Evolutionary conservation across 2,329 filamentous ascomycete species (phyloP), one percentile per base, ranked within the genome.

Genomic region (Ceratocystis cubensis): DNA sequence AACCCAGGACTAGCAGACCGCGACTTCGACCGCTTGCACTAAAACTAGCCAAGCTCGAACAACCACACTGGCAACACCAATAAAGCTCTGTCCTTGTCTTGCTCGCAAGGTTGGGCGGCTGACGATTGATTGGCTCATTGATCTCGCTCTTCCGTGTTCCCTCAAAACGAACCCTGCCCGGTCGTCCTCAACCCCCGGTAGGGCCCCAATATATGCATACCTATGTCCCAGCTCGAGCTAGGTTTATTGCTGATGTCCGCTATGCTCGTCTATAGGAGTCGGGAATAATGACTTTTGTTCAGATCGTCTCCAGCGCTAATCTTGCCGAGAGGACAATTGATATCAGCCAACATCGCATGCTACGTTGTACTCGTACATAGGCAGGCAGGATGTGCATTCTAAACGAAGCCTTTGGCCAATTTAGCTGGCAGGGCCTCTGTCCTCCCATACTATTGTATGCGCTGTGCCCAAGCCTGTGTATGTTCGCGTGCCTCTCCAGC

Each of bases 221-320:
- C 8, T 25, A 6, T 53, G 22, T 53, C 20, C 10, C 5, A 25
- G 28, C 25, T 30, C 17, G 5, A n/a, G 17, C 56, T 59, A 28
- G 28, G 28, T 30, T 59, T 13, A 28, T 30, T 59, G 56, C 20
- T 25, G 3, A 13, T 37, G 56, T 7, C 56, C 56, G 56, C 56
- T 15, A 33, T n/a, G 17, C 28, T 59, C 28, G 56, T 59, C 15
- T 30, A 59, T 25, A 30, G 22, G 28, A 57, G 53, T 57, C 53
- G 15, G 53, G 22, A 17, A 57, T 25, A 20, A 30, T 37, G 28
- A 10, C 37, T 41, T 20, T 33, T 37, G 45, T 37, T 48, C 25
- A 28, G 61, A 48, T 63, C 61, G 61, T 63, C 61, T 63, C 44
- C 8, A 20, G 46, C 61, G 61, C 61, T 20, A 48, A 63, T 63